phyloP scores from a whole-genome alignment of 2,329 filamentous ascomycete genomes.

The Fusarium aywerte region DNA sequence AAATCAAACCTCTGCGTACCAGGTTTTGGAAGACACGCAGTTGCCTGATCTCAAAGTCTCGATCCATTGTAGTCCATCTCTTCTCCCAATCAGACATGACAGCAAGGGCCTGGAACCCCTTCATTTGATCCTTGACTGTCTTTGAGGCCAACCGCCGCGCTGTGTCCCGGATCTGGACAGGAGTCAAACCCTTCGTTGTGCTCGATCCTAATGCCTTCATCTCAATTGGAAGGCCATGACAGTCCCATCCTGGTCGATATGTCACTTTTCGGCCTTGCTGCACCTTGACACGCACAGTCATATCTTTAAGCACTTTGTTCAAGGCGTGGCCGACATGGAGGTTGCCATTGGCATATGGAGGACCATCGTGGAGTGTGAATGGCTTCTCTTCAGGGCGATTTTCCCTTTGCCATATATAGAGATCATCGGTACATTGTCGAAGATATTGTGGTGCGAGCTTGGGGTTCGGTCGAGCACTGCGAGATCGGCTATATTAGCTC shows the following conservation, averaged over 20 bases:
- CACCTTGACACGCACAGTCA: constrained; percentile 84
- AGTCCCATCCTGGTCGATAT: constrained; percentile 96
- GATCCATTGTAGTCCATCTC: constrained; percentile 83
- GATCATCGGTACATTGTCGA: constrained; percentile 81
- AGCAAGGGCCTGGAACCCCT: constrained; percentile 76
- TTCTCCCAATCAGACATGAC: constrained; percentile 85
- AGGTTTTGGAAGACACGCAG: constrained; percentile 79
- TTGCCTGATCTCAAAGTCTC: constrained; percentile 78
- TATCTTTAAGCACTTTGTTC: constrained; percentile 97
- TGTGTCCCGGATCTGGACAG: constrained; percentile 70
- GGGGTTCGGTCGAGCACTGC: constrained; percentile 63
- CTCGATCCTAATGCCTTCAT: constrained; percentile 83
- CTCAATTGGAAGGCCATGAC: constrained; percentile 96
- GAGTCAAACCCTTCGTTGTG: constrained; percentile 56
- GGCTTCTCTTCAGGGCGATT: constrained; percentile 64
- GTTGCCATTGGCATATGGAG: constrained; percentile 93
- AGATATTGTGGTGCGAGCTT: constrained; percentile 69
- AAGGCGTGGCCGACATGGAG: constrained; percentile 94
- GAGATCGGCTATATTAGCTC: constrained; percentile 36
- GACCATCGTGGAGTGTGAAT: constrained; percentile 93
- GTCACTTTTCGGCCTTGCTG: constrained; percentile 75
- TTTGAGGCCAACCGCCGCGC: constrained; percentile 74
- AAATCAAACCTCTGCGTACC: constrained; percentile 78
- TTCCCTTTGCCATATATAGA: constrained; percentile 86
- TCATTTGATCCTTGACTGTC: constrained; percentile 78